These are phyloP conservation scores for Polymyxa betae DNA, from an alignment of 208 protist species.

Conservation along the genomic window DNA sequence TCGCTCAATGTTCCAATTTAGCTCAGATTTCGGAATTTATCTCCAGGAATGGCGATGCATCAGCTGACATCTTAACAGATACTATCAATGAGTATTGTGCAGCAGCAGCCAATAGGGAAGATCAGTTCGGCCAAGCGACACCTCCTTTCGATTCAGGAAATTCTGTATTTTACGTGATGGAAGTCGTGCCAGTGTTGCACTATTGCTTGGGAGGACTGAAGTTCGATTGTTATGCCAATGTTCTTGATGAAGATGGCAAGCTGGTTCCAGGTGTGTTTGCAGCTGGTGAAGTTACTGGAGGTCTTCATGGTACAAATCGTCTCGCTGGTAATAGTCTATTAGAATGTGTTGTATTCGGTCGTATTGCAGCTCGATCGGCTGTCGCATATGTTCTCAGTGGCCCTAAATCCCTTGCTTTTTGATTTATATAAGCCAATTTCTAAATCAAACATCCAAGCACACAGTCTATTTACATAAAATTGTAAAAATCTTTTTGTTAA, in stretches of 20 bases:
- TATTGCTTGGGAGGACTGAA: conserved; percentile 92
- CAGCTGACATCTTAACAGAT: too few relatives aligned
- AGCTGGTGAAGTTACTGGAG: conserved; percentile 92
- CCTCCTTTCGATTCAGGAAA: too few relatives aligned
- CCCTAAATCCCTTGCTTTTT: too few relatives aligned
- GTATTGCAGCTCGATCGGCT: conserved; percentile 38
- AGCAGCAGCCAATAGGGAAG: neutral
- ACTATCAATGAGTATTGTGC: too few relatives aligned
- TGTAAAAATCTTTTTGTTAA: too few relatives aligned
- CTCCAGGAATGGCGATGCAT: too few relatives aligned
- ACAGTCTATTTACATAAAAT: too few relatives aligned
- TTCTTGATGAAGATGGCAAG: conserved; percentile 70
- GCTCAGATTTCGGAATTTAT: neutral
- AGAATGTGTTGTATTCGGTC: conserved; percentile 90
- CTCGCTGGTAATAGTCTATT: conserved; percentile 94
- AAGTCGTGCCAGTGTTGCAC: too few relatives aligned
- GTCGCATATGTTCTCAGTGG: too few relatives aligned
- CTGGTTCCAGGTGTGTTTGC: conserved; percentile 86
- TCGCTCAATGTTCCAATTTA: neutral
- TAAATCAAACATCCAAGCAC: too few relatives aligned
- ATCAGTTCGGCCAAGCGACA: neutral
- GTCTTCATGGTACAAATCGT: conserved; percentile 92
- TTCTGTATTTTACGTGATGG: too few relatives aligned
- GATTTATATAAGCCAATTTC: too few relatives aligned
- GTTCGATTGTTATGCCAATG: conserved; percentile 75